Evolutionary conservation across 2,329 filamentous ascomycete genomes (phyloP), one percentile per base, ranked within the genome.

Genomic region (Aspergillus ustus): DNA sequence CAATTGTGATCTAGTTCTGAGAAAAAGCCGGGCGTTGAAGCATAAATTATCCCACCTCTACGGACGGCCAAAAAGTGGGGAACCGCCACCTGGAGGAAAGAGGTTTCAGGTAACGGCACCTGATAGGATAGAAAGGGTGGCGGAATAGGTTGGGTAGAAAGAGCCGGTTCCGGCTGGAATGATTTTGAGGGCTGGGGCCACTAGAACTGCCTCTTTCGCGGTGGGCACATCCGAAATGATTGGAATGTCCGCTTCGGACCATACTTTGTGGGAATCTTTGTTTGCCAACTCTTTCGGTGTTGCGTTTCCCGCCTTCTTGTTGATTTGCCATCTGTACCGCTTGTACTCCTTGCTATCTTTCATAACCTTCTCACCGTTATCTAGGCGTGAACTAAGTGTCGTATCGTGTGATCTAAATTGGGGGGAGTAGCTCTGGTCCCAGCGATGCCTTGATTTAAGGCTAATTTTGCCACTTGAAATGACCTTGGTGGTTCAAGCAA

Each of bases 371-470:
- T 50, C 46, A 25, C 46, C 46, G 25, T 50, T 50, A 50, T 50
- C 46, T 7, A 31, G 46, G 46, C 25, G 46, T 22, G 46, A 50
- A 22, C 46, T 7, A 50, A 31, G 31, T n/a, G 46, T 51, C 28
- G 28, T 51, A 51, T 51, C 28, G 49, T 51, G 37, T 51, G 6
- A 51, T 34, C 17, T 15, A 17, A 17, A 34, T 37, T 51, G 29
- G 49, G 28, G n/a, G 28, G 49, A 51, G 49, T 28, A 51, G 49
- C 49, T 51, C 49, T 51, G 49, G 49, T 51, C 49, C 49, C 49
- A 51, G 29, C 49, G 17, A 51, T 37, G 49, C 49, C 49, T 34
- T 51, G 49, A 51, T 28, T 28, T 9, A 28, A 51, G 28, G 49
- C 49, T 37, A 51, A 51, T 51, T 51, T 37, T 37, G 49, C 37